phyloP scores from a whole-genome alignment of 306 rosid genomes.

The Quercus engelmannii region DNA sequence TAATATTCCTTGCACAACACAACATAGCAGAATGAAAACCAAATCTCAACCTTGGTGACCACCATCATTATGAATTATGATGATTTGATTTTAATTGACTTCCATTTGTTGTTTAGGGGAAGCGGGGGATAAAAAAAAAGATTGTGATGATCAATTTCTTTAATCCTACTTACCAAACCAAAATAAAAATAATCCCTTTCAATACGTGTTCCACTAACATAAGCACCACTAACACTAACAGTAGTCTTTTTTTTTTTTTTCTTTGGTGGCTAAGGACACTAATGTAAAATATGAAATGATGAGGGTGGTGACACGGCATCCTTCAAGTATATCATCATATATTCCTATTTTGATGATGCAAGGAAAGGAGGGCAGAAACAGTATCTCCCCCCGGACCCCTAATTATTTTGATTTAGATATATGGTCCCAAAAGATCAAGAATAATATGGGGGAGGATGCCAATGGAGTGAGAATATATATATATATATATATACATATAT shows the following conservation, averaged over 20 bases:
- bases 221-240: background rate
- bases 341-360: too few species aligned
- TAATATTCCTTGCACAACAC: background rate
- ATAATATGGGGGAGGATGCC: slow-evolving; percentile 21
- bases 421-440: slow-evolving; percentile 23
- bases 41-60: background rate
- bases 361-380: too few species aligned
- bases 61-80: too few species aligned
- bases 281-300: too few species aligned
- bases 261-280: too few species aligned
- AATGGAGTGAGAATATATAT: slow-evolving; percentile 33
- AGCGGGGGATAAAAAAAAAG: too few species aligned
- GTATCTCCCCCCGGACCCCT: background rate
- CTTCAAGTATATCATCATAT: too few species aligned
- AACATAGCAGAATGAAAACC: background rate
- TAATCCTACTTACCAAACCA: too few species aligned
- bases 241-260: background rate
- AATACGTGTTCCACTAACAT: background rate
- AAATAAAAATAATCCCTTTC: background rate
- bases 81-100: too few species aligned
- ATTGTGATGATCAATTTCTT: background rate
- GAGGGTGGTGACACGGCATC: too few species aligned
- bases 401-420: background rate
- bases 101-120: too few species aligned
- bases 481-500: slow-evolving; percentile 30